Evolutionary conservation across 2,329 filamentous ascomycete genomes (phyloP).

Genomic region (Furcasterigmium sp.): DNA sequence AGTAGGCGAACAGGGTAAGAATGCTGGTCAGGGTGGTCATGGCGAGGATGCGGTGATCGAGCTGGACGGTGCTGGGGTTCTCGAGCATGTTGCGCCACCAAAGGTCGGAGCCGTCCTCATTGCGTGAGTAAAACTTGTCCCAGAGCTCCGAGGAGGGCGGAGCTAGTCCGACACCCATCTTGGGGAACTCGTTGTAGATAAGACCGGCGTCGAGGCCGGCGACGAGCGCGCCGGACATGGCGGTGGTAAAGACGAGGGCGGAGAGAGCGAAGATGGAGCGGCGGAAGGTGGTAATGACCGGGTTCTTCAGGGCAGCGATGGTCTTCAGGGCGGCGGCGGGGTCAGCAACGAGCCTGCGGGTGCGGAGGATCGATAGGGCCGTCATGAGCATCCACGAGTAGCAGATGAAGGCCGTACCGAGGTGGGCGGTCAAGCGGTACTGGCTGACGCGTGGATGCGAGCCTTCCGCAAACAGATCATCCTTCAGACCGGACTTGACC

Average conservation of each 20-base stretch:
- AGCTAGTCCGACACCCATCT: slow-evolving; percentile 80
- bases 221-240: slow-evolving; percentile 89
- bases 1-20: slow-evolving; percentile 74
- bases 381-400: slow-evolving; percentile 94
- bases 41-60: slow-evolving; percentile 91
- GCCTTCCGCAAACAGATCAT: slow-evolving; percentile 89
- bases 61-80: slow-evolving; percentile 91
- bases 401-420: slow-evolving; percentile 85
- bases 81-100: slow-evolving; percentile 98
- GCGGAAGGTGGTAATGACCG: slow-evolving; percentile 68
- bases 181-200: slow-evolving; percentile 98
- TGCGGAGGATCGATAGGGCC: slow-evolving; percentile 77
- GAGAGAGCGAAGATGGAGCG: slow-evolving; percentile 66
- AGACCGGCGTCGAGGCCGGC: slow-evolving; percentile 92
- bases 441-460: slow-evolving; percentile 90
- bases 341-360: slow-evolving; percentile 64
- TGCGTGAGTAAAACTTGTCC: slow-evolving; percentile 78
- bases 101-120: slow-evolving; percentile 72
- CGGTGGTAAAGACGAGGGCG: slow-evolving; percentile 77
- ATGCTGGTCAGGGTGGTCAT: slow-evolving; percentile 82
- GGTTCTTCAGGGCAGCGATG: slow-evolving; percentile 57
- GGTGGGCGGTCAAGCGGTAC: slow-evolving; percentile 84
- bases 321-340: slow-evolving; percentile 57
- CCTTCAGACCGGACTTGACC: slow-evolving; percentile 94
- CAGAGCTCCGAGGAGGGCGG: slow-evolving; percentile 81